phyloP scores from a whole-genome alignment of 768 basidiomycete genomes.

The Hericium alpestre region DNA sequence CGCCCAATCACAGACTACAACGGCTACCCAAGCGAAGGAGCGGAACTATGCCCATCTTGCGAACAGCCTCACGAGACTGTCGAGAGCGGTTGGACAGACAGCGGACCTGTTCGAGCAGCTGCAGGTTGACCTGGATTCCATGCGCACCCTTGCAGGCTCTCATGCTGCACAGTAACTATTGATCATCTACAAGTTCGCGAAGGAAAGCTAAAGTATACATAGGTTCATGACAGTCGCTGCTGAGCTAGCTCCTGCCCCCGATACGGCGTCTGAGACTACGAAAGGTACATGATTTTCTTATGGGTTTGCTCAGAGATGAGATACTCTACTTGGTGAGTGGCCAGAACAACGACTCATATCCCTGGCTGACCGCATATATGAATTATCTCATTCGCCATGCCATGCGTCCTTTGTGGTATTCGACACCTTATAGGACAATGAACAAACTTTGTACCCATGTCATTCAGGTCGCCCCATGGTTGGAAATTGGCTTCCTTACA shows the following conservation, averaged over 20 bases:
- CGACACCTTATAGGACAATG: no score
- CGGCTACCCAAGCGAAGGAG: constrained; percentile 70
- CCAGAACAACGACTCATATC: no score
- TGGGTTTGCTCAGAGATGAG: no score
- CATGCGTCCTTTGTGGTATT: no score
- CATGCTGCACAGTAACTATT: constrained; percentile 70
- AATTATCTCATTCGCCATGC: no score
- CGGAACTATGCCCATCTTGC: constrained; percentile 72
- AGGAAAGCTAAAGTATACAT: background rate
- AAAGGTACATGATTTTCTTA: no score
- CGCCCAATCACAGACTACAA: constrained; percentile 31
- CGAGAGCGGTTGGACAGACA: constrained; percentile 57
- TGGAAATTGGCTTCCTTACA: no score
- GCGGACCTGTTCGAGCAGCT: constrained; percentile 70
- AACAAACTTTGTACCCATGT: no score
- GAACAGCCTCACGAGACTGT: constrained; percentile 55
- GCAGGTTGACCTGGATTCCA: constrained; percentile 65
- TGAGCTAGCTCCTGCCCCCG: constrained; percentile 20
- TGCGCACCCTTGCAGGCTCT: constrained; percentile 67
- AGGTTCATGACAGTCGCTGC: constrained; percentile 45
- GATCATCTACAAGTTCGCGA: background rate
- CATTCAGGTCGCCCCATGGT: no score
- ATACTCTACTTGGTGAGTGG: no score
- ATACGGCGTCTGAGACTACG: no score
- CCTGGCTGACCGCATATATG: no score